These are phyloP conservation scores for Solanum stenotomum DNA, from an alignment of 257 asterid genomes.

Conservation along the genomic window DNA sequence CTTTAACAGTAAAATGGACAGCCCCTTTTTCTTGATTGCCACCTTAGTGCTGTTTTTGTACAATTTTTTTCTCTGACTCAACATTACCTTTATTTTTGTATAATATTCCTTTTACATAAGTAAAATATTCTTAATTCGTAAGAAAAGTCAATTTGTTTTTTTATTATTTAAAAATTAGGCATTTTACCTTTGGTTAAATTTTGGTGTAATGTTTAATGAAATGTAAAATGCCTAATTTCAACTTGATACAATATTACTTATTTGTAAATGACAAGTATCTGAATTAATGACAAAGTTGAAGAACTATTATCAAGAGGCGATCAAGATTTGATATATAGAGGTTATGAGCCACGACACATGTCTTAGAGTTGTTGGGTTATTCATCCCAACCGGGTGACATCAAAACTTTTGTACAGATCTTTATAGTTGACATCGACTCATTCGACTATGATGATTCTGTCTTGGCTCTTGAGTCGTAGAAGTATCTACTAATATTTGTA, in stretches of 20 bases:
- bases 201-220: not conserved
- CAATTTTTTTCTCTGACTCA: not conserved
- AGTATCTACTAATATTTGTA: too few relatives aligned
- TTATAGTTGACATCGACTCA: too few relatives aligned
- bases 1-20: not conserved
- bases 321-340: not conserved
- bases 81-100: not conserved
- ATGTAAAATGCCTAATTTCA: not conserved
- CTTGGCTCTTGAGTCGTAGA: not conserved
- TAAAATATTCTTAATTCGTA: not conserved
- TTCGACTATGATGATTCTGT: too few relatives aligned
- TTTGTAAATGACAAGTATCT: not conserved
- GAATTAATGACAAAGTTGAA: not conserved
- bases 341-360: not conserved
- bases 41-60: not conserved
- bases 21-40: not conserved
- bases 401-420: too few relatives aligned
- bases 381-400: too few relatives aligned
- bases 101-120: not conserved
- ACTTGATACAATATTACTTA: too few relatives aligned
- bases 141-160: not conserved
- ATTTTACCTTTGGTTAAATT: not conserved
- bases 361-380: too few relatives aligned
- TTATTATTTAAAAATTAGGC: not conserved
- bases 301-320: not conserved